Evolutionary conservation across 192 early-diverging fungal genomes (phyloP).

Genomic region (Pecoramyces ruminantium): DNA sequence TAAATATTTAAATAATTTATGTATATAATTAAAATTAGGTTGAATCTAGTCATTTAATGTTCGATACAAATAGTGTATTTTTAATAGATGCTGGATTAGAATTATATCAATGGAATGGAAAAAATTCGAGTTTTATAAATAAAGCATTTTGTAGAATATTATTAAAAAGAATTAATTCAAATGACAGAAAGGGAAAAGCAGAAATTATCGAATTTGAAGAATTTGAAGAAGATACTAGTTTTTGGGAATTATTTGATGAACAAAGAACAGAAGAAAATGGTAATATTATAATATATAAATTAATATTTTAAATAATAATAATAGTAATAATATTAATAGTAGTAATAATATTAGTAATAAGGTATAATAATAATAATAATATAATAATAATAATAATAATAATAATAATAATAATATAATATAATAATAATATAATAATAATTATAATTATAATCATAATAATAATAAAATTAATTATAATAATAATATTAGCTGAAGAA

Average conservation of each 20-base stretch:
- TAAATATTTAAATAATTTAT: too few relatives aligned
- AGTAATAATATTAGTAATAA: too few relatives aligned
- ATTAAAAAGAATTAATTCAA: background rate
- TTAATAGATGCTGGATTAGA: background rate
- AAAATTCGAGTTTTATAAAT: background rate
- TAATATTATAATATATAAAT: too few relatives aligned
- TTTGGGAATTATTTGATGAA: background rate
- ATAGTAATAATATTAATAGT: too few relatives aligned
- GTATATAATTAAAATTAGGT: too few relatives aligned
- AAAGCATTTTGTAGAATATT: background rate
- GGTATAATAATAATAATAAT: too few relatives aligned
- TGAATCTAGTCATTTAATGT: background rate
- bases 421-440: too few relatives aligned
- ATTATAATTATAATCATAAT: too few relatives aligned
- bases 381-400: too few relatives aligned
- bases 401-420: too few relatives aligned
- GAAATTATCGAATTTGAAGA: background rate
- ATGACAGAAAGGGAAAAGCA: background rate
- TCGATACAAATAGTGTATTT: background rate
- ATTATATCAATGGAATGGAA: background rate
- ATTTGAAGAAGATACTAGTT: background rate
- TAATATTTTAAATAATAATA: too few relatives aligned
- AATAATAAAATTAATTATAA: too few relatives aligned
- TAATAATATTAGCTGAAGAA: background rate
- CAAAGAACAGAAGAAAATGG: background rate